Conservation (phyloP, 1,284 basidiomycete genomes). For the Dichomitus squalens region DNA sequence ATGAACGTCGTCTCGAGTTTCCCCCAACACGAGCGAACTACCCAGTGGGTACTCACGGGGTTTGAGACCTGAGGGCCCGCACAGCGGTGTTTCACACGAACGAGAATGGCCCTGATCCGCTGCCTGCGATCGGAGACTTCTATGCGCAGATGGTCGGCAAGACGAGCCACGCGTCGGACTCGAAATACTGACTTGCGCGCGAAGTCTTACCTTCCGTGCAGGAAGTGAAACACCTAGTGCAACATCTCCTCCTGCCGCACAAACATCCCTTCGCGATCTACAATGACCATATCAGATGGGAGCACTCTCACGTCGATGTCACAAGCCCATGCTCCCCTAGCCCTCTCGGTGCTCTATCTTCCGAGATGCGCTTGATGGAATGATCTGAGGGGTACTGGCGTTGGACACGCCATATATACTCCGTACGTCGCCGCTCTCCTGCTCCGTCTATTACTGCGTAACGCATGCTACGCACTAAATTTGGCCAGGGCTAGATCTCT, state of each 20-base stretch:
- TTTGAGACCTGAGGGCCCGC: no score
- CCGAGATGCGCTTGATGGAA: not conserved
- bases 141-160: not conserved
- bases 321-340: not conserved
- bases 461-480: not conserved
- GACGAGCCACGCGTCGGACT: not conserved
- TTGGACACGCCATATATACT: not conserved
- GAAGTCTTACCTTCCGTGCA: not conserved
- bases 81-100: no score
- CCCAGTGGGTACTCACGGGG: no score
- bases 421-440: not conserved
- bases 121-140: no score
- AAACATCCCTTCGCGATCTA: not conserved
- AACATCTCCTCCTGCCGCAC: not conserved
- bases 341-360: not conserved
- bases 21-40: no score
- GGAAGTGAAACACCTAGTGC: no score
- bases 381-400: not conserved
- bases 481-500: not conserved
- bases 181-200: not conserved
- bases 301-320: not conserved
- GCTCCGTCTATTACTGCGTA: not conserved
- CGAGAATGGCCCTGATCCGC: no score
- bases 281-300: not conserved
- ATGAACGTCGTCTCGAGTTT: not conserved